Evolutionary conservation across 2,329 filamentous ascomycete species (phyloP).

Genomic region (Xylariaceae sp.): DNA sequence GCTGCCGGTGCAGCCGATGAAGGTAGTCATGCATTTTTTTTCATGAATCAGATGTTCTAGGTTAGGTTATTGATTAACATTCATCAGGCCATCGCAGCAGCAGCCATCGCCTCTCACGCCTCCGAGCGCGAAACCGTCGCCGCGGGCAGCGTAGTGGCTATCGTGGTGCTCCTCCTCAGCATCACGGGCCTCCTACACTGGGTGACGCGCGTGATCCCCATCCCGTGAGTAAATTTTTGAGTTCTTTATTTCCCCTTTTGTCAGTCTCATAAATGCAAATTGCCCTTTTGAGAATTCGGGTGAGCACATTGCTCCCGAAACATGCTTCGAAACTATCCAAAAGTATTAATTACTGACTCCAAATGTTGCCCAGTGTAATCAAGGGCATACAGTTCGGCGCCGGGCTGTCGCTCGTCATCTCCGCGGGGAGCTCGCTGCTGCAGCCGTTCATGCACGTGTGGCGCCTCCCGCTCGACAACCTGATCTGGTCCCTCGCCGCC

Average conservation of each 20-base stretch:
- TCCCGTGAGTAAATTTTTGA: too few relatives aligned
- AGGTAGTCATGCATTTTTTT: constrained; percentile 43
- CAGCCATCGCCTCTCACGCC: constrained; percentile 74
- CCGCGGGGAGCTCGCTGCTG: constrained; percentile 71
- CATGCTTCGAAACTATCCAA: too few relatives aligned
- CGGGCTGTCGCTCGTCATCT: constrained; percentile 79
- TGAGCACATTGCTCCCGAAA: too few relatives aligned
- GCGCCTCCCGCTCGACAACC: constrained; percentile 74
- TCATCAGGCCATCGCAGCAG: constrained; percentile 76
- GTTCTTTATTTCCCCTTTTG: too few relatives aligned
- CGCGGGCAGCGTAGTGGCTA: constrained; percentile 78
- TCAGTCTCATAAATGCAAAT: too few relatives aligned
- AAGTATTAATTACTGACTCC: too few relatives aligned
- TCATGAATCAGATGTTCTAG: background rate
- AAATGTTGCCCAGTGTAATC: too few relatives aligned
- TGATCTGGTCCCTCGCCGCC: constrained; percentile 73
- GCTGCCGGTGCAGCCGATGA: constrained; percentile 87
- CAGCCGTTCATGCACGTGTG: constrained; percentile 63
- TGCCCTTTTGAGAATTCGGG: too few relatives aligned
- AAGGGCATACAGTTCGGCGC: constrained; percentile 96
- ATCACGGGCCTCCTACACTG: constrained; percentile 76
- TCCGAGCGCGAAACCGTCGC: constrained; percentile 74
- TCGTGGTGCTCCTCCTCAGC: constrained; percentile 74
- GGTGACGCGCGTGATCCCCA: constrained; percentile 74
- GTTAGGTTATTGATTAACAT: background rate